Base-by-base conservation (phyloP, 768 basidiomycete species). In the Psilocybe azurescens region DNA sequence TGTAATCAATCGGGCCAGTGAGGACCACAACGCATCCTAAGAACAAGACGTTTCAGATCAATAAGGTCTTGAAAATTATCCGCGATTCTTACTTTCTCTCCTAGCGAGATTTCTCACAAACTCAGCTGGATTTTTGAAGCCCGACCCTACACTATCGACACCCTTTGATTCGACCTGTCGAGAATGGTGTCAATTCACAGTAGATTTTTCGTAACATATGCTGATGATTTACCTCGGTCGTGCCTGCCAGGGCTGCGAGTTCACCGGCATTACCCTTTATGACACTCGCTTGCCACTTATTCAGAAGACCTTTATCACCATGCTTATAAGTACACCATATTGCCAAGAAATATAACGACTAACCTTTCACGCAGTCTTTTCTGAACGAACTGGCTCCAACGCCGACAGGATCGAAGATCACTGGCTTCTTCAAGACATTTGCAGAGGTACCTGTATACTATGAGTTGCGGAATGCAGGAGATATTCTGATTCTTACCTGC, bases 191-290 rank as follows among this genome's bases (percentile, higher is more conserved):
- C 54, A 18, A 38, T 46, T 11, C 41, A n/a, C 48, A n/a, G 14
- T 47, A 47, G 55, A 29, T 61, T 51, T 6, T 46, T 56, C 16
- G 28, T 24, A 30, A 8, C 10, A 11, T 7, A 55, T 24, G 52
- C 33, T 1, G 20, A 33, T 20, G 41, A 59, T 64, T 14, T 49
- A 91, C 95, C 80, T 96, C 96, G 13, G 73, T 73, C 0, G 91
- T 91, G n/a, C 89, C 83, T 2, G 88, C 85, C 9, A 97, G 73
- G 0, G 90, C 84, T 0, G 89, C 94, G 20, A 98, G 87, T 76
- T 98, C 96, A 14, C 86, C 93, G 0, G 94, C 91, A 70, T 98
- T 97, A 3, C 95, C 95, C 75, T 98, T 98, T 75, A 98, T 95
- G 20, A 97, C 91, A 16, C 90, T 89, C 10, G 90, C 87, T 74